Percentiles rank a stretch among this genome's conserved stretches.
Conservation (phyloP, 2,329 filamentous ascomycete genomes). For the Trichophyton schoenleinii region DNA sequence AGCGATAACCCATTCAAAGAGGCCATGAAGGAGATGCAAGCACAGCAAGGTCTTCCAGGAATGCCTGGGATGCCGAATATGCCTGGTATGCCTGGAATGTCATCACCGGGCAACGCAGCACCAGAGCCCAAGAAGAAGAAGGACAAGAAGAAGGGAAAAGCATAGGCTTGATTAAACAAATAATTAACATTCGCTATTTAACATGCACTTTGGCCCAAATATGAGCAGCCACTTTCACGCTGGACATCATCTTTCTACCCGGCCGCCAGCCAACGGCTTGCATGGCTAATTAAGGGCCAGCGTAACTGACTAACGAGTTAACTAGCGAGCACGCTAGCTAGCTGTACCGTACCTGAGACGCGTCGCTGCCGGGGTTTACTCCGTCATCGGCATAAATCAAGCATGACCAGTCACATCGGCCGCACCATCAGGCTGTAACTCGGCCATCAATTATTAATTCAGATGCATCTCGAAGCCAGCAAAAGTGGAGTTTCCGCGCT, state of each 20-base stretch:
- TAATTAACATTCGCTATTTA: no score
- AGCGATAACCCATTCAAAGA: slow-evolving; percentile 91
- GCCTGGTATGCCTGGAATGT: slow-evolving; percentile 30
- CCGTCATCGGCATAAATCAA: no score
- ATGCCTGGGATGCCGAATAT: slow-evolving; percentile 25
- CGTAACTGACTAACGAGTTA: no score
- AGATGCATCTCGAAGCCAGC: slow-evolving; percentile 1
- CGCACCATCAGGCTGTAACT: background rate
- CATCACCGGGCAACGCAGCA: slow-evolving; percentile 34
- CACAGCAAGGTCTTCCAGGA: slow-evolving; percentile 34
- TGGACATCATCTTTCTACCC: no score
- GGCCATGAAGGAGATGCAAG: slow-evolving; percentile 87
- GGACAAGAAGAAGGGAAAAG: slow-evolving; percentile 39
- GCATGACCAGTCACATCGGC: no score
- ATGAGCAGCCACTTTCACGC: no score
- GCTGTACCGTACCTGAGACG: no score
- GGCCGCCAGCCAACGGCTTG: no score
- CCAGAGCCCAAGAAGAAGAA: slow-evolving; percentile 34
- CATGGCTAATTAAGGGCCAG: no score
- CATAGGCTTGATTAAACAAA: slow-evolving; percentile 6
- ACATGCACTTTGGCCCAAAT: no score
- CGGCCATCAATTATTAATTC: background rate
- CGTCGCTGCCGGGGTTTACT: no score
- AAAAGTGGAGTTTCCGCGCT: background rate
- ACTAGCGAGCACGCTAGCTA: no score